These are phyloP conservation scores for Kwoniella botswanensis DNA, from an alignment of 768 basidiomycete genomes.

Conservation along the genomic window DNA sequence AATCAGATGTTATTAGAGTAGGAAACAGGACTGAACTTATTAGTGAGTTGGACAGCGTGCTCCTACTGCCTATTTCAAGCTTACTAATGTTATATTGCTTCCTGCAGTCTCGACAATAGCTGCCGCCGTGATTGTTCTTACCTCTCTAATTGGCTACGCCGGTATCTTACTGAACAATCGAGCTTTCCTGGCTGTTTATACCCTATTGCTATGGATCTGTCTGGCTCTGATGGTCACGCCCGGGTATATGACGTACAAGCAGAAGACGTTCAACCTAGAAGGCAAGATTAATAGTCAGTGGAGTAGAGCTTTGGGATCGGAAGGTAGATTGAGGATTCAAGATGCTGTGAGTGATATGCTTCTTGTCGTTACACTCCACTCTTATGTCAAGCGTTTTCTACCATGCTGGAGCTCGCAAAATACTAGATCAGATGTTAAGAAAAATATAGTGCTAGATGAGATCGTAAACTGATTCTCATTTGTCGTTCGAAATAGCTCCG, in stretches of 20 bases:
- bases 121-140: slow-evolving; percentile 66
- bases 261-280: slow-evolving; percentile 75
- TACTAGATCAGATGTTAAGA: too few species aligned
- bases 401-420: too few species aligned
- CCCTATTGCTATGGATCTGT: slow-evolving; percentile 72
- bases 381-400: background rate
- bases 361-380: background rate
- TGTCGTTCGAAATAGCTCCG: slow-evolving; percentile 60
- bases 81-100: too few species aligned
- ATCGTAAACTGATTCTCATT: too few species aligned
- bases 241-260: slow-evolving; percentile 79
- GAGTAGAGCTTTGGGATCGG: slow-evolving; percentile 68
- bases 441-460: too few species aligned
- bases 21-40: slow-evolving; percentile 72
- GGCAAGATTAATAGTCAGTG: slow-evolving; percentile 80
- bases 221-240: slow-evolving; percentile 74
- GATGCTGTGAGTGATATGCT: slow-evolving; percentile 60
- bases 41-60: slow-evolving; percentile 47
- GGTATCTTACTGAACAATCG: slow-evolving; percentile 84
- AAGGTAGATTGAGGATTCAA: slow-evolving; percentile 72
- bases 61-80: background rate
- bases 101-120: slow-evolving; percentile 69
- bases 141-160: slow-evolving; percentile 74
- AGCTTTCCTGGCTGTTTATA: slow-evolving; percentile 76
- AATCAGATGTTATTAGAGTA: slow-evolving; percentile 73